Conservation (phyloP, 805 yeast species). For the Starmerella stellata region DNA sequence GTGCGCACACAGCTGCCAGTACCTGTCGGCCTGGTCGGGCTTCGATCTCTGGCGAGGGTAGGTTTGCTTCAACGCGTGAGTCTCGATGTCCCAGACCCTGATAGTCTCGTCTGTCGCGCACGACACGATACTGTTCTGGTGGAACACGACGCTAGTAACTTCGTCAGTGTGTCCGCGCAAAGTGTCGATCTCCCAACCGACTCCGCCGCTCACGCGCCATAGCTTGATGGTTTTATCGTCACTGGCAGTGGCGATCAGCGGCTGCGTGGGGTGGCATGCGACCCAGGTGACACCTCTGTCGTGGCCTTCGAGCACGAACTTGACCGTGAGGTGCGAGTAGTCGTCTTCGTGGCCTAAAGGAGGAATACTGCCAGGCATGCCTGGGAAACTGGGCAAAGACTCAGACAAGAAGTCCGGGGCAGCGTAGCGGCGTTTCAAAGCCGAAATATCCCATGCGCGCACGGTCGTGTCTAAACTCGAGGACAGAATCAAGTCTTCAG, state of each 20-base stretch:
- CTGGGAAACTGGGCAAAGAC: conserved; percentile 1
- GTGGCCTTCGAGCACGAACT: conserved; percentile 92
- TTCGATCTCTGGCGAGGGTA: conserved; percentile 86
- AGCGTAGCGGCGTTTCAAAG: conserved; percentile 83
- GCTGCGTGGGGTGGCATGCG: conserved; percentile 89
- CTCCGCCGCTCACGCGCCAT: conserved; percentile 94
- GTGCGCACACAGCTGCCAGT: conserved; percentile 82
- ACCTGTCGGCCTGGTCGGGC: conserved; percentile 20
- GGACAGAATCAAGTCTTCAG: conserved; percentile 83
- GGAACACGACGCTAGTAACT: conserved; percentile 76
- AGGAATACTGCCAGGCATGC: conserved; percentile 5
- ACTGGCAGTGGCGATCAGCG: conserved; percentile 85
- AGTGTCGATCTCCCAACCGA: conserved; percentile 98
- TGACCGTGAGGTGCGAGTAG: conserved; percentile 83
- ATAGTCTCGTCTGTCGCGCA: conserved; percentile 93
- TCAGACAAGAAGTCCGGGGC: conserved; percentile 27
- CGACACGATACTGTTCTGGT: conserved; percentile 80
- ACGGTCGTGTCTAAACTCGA: conserved; percentile 97
- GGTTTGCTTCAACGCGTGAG: conserved; percentile 62
- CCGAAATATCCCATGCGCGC: conserved; percentile 95
- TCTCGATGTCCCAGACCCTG: conserved; percentile 87
- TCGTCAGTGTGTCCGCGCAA: conserved; percentile 95
- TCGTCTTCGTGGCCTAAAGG: conserved; percentile 33
- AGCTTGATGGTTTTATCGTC: conserved; percentile 89
- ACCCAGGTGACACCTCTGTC: conserved; percentile 99